Conservation (phyloP, 768 basidiomycete genomes). For the Boletus pseudopeckii region DNA sequence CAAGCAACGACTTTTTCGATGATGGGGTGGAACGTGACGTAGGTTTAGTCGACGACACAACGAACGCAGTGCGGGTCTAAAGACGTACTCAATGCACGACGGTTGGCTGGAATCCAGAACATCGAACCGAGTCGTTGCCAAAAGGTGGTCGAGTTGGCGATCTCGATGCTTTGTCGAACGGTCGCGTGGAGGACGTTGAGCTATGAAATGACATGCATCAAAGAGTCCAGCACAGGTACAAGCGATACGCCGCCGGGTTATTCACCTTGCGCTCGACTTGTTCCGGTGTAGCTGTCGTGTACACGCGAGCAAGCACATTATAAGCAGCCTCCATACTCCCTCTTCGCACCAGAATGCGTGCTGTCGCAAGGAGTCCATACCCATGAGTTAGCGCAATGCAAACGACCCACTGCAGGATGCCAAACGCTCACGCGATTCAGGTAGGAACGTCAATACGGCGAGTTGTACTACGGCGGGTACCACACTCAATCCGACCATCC, state of each 20-base stretch:
- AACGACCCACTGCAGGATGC: neutral
- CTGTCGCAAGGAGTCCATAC: conserved; percentile 21
- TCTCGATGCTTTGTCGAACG: conserved; percentile 59
- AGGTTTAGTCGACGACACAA: neutral
- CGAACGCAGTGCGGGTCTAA: neutral
- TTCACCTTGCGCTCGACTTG: conserved; percentile 65
- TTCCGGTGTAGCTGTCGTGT: conserved; percentile 57
- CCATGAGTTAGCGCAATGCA: neutral
- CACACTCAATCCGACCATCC: conserved; percentile 78
- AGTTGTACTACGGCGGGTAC: conserved; percentile 67
- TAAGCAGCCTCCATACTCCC: conserved; percentile 50
- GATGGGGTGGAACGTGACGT: no score
- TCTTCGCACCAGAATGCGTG: conserved; percentile 63
- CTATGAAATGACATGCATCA: conserved; percentile 25
- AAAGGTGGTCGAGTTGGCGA: conserved; percentile 61
- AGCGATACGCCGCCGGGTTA: neutral
- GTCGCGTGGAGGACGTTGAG: conserved; percentile 57
- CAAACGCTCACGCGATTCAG: conserved; percentile 66
- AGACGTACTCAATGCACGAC: conserved; percentile 62
- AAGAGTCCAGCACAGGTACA: neutral
- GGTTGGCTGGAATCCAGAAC: conserved; percentile 53
- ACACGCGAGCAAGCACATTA: conserved; percentile 62
- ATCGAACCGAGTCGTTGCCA: conserved; percentile 53
- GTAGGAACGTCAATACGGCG: conserved; percentile 57
- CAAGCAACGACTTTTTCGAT: conserved; percentile 58